These are phyloP conservation scores for Haberlea rhodopensis DNA, from an alignment of 257 asterid genomes.

Conservation along the genomic window DNA sequence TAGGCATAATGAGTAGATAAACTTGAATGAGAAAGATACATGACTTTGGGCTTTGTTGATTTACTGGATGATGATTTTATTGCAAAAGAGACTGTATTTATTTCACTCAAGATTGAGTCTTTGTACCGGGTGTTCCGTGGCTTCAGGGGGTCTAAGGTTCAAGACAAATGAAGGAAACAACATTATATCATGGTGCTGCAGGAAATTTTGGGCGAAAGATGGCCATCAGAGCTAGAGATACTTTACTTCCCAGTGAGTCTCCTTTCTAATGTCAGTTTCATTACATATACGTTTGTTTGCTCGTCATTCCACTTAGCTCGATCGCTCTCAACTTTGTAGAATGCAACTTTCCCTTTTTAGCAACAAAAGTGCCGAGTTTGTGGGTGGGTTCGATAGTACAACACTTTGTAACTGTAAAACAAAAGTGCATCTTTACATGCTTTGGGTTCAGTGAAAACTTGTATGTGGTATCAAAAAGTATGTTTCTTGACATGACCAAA, in stretches of 20 bases:
- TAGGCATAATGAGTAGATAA: slow-evolving; percentile 5
- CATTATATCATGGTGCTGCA: slow-evolving; percentile 61
- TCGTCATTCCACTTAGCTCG: neutral
- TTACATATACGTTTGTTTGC: neutral
- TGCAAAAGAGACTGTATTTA: no score
- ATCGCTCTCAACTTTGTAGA: neutral
- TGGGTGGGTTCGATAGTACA: neutral
- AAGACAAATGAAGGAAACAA: slow-evolving; percentile 85
- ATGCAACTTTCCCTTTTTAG: neutral
- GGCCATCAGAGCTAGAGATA: slow-evolving; percentile 91
- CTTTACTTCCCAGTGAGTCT: slow-evolving; percentile 72
- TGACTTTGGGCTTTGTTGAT: no score
- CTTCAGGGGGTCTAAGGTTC: no score
- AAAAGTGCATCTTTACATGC: no score
- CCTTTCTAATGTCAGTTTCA: slow-evolving; percentile 11
- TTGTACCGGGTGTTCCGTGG: no score
- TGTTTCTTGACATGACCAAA: neutral
- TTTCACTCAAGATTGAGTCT: no score
- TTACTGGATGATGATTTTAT: no score
- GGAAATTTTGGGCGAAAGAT: slow-evolving; percentile 96
- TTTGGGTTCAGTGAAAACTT: no score
- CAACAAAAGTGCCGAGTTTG: neutral
- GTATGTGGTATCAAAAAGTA: neutral
- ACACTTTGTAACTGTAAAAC: no score
- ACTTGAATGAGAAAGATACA: no score